Evolutionary conservation across 1,139 yeast genomes (phyloP).

Genomic region (Candida sp.): DNA sequence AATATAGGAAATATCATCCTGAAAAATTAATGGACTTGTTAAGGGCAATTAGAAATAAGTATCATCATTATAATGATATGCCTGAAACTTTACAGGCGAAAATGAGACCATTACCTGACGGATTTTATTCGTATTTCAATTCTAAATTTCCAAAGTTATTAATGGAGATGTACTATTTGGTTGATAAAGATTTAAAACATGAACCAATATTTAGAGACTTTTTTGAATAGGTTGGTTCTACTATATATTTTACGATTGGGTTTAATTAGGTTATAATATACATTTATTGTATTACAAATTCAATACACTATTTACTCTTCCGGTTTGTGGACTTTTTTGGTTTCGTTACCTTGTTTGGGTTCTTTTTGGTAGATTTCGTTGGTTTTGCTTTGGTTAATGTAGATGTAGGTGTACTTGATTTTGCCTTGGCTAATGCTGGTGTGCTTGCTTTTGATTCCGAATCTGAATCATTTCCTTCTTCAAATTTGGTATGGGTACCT

Average conservation of each 20-base stretch:
- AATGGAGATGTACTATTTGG: slow-evolving; percentile 71
- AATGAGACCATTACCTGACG: slow-evolving; percentile 82
- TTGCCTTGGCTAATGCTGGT: neutral
- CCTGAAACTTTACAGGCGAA: slow-evolving; percentile 56
- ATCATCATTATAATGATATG: slow-evolving; percentile 89
- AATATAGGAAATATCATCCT: slow-evolving; percentile 83
- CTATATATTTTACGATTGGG: neutral
- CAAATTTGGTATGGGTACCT: slow-evolving; percentile 59
- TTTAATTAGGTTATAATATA: slow-evolving; percentile 1
- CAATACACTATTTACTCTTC: slow-evolving; percentile 1
- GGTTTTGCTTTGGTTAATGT: slow-evolving; percentile 5
- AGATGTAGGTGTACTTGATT: slow-evolving; percentile 1
- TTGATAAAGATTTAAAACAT: slow-evolving; percentile 50
- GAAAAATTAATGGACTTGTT: slow-evolving; percentile 78
- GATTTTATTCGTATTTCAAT: slow-evolving; percentile 76
- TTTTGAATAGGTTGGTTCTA: slow-evolving; percentile 18
- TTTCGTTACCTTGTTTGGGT: slow-evolving; percentile 4
- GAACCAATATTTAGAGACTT: slow-evolving; percentile 63
- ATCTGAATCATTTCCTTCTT: slow-evolving; percentile 4
- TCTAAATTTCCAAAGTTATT: slow-evolving; percentile 72
- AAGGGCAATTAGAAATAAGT: slow-evolving; percentile 87
- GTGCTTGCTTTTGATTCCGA: slow-evolving; percentile 3
- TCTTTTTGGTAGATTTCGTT: slow-evolving; percentile 3
- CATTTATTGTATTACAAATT: neutral
- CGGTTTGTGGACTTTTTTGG: slow-evolving; percentile 2